Evolutionary conservation across 805 yeast genomes (phyloP).

Genomic region (Monosporozyma yasuniensis): DNA sequence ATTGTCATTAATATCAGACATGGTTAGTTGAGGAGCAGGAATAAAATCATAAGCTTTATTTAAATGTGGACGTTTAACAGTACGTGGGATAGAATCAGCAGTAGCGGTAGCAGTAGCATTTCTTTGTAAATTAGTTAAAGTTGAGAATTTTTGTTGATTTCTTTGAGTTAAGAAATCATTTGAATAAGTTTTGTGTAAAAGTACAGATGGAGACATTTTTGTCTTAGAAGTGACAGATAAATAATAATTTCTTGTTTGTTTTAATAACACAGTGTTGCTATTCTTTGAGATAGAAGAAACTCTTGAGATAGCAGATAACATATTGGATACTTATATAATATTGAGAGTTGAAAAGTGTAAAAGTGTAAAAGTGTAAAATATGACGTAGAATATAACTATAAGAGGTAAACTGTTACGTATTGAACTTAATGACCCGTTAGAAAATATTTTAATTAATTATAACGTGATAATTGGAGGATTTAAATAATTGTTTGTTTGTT

Average conservation of each 20-base stretch:
- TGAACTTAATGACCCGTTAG: no score
- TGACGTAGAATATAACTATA: no score
- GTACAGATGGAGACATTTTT: slow-evolving; percentile 1
- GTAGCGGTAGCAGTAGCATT: background rate
- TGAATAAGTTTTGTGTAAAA: background rate
- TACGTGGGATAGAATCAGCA: background rate
- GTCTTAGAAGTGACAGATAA: no score
- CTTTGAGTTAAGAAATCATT: background rate
- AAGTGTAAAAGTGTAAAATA: background rate
- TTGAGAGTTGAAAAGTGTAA: background rate
- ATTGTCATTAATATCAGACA: slow-evolving; percentile 55
- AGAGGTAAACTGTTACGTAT: no score
- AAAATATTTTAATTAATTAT: no score
- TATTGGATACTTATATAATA: background rate
- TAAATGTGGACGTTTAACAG: background rate
- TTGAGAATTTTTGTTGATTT: slow-evolving; percentile 1
- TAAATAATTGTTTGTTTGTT: no score
- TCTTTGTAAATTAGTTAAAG: background rate
- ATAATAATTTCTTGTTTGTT: background rate
- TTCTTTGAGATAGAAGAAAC: background rate
- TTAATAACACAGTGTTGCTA: background rate
- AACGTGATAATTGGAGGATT: no score
- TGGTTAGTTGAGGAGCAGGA: slow-evolving; percentile 32
- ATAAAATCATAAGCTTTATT: slow-evolving; percentile 8
- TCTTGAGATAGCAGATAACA: background rate